These are phyloP conservation scores for Exobasidium rhododendri DNA, from an alignment of 1,284 basidiomycete species.

Conservation along the genomic window DNA sequence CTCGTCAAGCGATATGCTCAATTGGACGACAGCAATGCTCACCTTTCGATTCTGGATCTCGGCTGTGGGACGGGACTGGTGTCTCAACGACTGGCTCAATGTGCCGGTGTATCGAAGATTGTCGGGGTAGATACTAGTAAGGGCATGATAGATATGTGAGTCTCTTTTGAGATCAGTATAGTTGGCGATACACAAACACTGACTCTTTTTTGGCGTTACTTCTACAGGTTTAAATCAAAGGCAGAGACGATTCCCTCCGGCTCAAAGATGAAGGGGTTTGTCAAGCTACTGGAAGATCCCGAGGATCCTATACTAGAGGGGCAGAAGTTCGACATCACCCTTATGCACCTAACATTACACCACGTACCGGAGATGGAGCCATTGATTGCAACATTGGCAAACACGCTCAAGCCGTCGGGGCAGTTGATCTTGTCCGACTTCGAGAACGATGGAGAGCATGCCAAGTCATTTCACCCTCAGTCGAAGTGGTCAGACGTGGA, in stretches of 20 bases:
- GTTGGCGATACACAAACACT: too few species aligned
- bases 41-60: conserved; percentile 9
- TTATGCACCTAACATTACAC: conserved; percentile 13
- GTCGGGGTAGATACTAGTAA: conserved; percentile 11
- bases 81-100: conserved; percentile 10
- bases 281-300: conserved; percentile 13
- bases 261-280: conserved; percentile 6
- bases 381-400: conserved; percentile 5
- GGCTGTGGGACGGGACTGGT: conserved; percentile 17
- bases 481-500: conserved; percentile 13
- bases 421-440: conserved; percentile 14
- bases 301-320: conserved; percentile 4
- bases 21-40: not conserved
- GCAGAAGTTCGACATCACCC: conserved; percentile 12
- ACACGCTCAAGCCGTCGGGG: conserved; percentile 10
- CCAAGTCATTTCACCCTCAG: conserved; percentile 8
- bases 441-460: conserved; percentile 1
- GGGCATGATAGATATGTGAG: conserved; percentile 12
- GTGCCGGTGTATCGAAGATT: conserved; percentile 7
- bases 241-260: not conserved
- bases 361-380: conserved; percentile 14
- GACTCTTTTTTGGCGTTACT: too few species aligned
- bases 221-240: conserved; percentile 9
- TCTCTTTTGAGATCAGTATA: too few species aligned
- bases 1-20: not conserved